Evolutionary conservation across 495 filamentous ascomycete genomes (phyloP).

Genomic region (Neurospora sp.): DNA sequence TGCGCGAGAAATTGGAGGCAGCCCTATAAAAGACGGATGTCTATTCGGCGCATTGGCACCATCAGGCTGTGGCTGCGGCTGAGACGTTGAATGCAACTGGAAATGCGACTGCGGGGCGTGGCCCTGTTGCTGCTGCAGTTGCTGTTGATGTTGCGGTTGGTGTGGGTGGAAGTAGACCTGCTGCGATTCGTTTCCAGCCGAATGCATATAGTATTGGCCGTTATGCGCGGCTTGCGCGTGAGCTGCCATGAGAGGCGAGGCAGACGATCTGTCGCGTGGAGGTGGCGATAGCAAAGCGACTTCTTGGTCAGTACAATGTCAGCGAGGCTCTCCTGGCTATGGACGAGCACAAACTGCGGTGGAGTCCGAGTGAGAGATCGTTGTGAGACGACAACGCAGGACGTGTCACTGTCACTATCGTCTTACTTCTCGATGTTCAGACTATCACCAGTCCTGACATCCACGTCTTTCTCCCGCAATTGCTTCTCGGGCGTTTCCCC

Average conservation of each 20-base stretch:
- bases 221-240: constrained; percentile 18
- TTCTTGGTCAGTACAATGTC: neutral
- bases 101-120: constrained; percentile 10
- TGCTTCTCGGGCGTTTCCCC: neutral
- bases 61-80: constrained; percentile 8
- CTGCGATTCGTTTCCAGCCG: constrained; percentile 17
- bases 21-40: constrained; percentile 31
- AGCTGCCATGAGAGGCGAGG: constrained; percentile 21
- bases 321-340: neutral
- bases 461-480: neutral
- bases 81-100: constrained; percentile 1
- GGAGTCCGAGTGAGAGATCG: neutral
- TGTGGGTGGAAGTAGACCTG: constrained; percentile 10
- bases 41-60: constrained; percentile 15
- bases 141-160: constrained; percentile 5
- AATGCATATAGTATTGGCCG: constrained; percentile 3
- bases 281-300: neutral
- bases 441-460: neutral
- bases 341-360: neutral
- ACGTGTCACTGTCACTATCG: neutral
- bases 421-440: neutral
- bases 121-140: constrained; percentile 8
- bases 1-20: constrained; percentile 43
- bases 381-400: neutral
- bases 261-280: neutral